phyloP scores from a whole-genome alignment of 1,139 yeast genomes.

The Suhomyces coccinellae region DNA sequence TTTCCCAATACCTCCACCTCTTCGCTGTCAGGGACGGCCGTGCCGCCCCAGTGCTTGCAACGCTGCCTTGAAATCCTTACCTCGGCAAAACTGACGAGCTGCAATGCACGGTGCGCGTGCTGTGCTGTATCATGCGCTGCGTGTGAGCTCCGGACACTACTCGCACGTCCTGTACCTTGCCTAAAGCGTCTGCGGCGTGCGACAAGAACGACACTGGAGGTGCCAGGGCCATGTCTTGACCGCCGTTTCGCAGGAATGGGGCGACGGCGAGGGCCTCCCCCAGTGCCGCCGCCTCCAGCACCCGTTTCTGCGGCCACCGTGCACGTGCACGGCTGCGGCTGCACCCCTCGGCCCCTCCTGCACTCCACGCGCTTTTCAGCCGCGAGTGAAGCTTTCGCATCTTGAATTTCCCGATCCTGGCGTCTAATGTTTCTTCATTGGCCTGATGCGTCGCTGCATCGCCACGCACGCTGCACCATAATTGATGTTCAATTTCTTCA shows the following conservation, averaged over 20 bases:
- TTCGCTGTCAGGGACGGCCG: not conserved
- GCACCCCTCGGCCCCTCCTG: not conserved
- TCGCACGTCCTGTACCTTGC: constrained; percentile 9
- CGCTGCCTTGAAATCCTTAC: constrained; percentile 1
- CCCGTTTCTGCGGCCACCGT: too few relatives aligned
- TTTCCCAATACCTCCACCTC: not conserved
- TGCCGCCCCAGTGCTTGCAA: not conserved
- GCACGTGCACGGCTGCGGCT: not conserved
- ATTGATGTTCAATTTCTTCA: not conserved
- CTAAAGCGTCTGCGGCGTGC: not conserved
- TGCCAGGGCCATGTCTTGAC: not conserved
- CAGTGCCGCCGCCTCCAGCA: too few relatives aligned
- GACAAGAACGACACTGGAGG: too few relatives aligned
- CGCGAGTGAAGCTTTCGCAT: constrained; percentile 1
- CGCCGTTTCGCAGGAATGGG: not conserved
- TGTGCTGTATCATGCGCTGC: constrained; percentile 1
- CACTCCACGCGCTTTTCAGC: not conserved
- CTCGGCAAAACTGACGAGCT: constrained; percentile 9
- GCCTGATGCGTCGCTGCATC: not conserved
- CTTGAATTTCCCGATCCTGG: not conserved
- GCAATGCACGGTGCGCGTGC: constrained; percentile 2
- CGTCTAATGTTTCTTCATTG: not conserved
- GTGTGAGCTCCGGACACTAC: not conserved
- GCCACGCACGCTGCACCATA: constrained; percentile 1
- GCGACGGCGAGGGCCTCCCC: too few relatives aligned